These are phyloP conservation scores for Phylloporus rhodoxanthus DNA, from an alignment of 768 basidiomycete species.

Conservation along the genomic window DNA sequence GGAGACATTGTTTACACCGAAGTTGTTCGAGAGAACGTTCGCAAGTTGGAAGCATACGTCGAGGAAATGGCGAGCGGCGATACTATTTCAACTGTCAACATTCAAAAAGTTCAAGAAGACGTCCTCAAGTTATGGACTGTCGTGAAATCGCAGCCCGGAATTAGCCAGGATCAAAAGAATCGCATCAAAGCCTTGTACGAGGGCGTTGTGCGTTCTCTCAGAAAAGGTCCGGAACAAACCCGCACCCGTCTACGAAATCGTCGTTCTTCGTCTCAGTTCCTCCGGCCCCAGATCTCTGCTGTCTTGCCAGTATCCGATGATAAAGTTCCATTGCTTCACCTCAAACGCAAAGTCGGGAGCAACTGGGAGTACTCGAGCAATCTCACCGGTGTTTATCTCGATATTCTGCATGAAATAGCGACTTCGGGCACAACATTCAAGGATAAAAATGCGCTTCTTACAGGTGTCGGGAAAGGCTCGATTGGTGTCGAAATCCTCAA, in stretches of 20 bases:
- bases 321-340: slow-evolving; percentile 88
- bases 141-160: slow-evolving; percentile 94
- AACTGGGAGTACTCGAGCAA: slow-evolving; percentile 98
- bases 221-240: slow-evolving; percentile 65
- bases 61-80: slow-evolving; percentile 98
- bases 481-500: slow-evolving; percentile 98
- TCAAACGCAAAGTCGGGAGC: slow-evolving; percentile 93
- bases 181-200: slow-evolving; percentile 93
- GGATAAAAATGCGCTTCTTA: slow-evolving; percentile 97
- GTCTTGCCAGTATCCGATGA: slow-evolving; percentile 71
- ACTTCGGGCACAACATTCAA: slow-evolving; percentile 98
- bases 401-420: slow-evolving; percentile 96
- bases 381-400: slow-evolving; percentile 90
- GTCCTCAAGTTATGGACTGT: slow-evolving; percentile 96
- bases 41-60: slow-evolving; percentile 96
- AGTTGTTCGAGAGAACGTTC: slow-evolving; percentile 91
- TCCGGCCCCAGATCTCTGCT: slow-evolving; percentile 80
- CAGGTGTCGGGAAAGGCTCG: slow-evolving; percentile 96
- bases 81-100: slow-evolving; percentile 80
- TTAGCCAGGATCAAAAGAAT: slow-evolving; percentile 94
- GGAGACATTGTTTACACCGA: slow-evolving; percentile 95
- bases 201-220: slow-evolving; percentile 89
- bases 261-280: slow-evolving; percentile 94
- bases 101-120: slow-evolving; percentile 96
- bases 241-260: slow-evolving; percentile 60